Conservation (phyloP, 73 alveolate species). For the Paramecium biaurelia region DNA sequence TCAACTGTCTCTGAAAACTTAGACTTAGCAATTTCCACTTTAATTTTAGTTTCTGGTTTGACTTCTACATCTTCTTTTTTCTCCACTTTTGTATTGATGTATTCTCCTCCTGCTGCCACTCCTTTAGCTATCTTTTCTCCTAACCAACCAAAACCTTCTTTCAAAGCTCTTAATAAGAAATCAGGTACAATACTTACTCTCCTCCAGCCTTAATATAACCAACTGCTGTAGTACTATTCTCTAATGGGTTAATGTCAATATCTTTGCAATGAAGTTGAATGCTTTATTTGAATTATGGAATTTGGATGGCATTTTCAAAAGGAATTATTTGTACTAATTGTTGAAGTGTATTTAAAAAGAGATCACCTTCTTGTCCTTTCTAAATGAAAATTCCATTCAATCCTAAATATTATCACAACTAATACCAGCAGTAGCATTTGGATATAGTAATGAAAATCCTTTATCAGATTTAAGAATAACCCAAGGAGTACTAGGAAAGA, state of each 20-base stretch:
- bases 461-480: background rate
- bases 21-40: background rate
- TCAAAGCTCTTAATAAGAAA: slow-evolving; percentile 18
- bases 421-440: slow-evolving; percentile 11
- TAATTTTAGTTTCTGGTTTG: background rate
- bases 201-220: slow-evolving; percentile 51
- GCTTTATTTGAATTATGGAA: slow-evolving; percentile 21
- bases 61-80: slow-evolving; percentile 45
- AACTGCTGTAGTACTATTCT: slow-evolving; percentile 23
- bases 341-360: background rate
- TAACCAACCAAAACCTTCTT: slow-evolving; percentile 43
- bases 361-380: background rate
- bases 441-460: slow-evolving; percentile 21
- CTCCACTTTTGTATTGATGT: slow-evolving; percentile 27
- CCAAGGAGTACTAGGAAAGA: slow-evolving; percentile 47
- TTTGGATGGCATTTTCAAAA: slow-evolving; percentile 29
- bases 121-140: slow-evolving; percentile 45
- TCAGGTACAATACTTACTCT: background rate
- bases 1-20: background rate
- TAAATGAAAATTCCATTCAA: slow-evolving; percentile 26
- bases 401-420: background rate
- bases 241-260: slow-evolving; percentile 24
- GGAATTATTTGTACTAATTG: slow-evolving; percentile 14
- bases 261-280: slow-evolving; percentile 26
- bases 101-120: slow-evolving; percentile 34